phyloP scores from a whole-genome alignment of 306 rosid species.

The Neltuma alba region DNA sequence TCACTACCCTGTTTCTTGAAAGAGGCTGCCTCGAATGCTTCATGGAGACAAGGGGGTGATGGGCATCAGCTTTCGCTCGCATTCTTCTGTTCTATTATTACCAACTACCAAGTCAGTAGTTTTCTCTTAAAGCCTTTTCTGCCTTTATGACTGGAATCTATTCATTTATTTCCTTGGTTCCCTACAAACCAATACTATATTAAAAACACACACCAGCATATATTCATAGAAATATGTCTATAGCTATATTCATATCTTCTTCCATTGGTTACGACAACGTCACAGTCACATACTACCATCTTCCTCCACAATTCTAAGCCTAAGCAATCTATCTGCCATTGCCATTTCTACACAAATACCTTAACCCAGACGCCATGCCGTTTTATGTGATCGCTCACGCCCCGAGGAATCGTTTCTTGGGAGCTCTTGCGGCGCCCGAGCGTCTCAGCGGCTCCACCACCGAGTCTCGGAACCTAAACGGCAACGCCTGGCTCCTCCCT shows the following conservation, averaged over 20 bases:
- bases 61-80: background rate
- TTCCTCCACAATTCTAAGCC: background rate
- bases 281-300: background rate
- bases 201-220: background rate
- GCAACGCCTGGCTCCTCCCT: constrained; percentile 52
- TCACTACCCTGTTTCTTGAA: no score
- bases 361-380: background rate
- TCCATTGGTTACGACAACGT: background rate
- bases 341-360: background rate
- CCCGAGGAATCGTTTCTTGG: constrained; percentile 30
- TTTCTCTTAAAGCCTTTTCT: background rate
- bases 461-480: constrained; percentile 53
- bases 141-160: background rate
- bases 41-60: no score
- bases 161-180: background rate
- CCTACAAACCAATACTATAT: background rate
- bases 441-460: constrained; percentile 57
- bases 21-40: no score
- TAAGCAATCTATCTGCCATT: background rate
- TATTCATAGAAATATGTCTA: no score
- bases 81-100: background rate
- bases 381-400: background rate
- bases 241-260: no score
- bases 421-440: background rate
- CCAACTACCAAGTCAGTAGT: background rate